Percentiles rank a stretch among this genome's conserved stretches.
These are phyloP conservation scores for Colletotrichum salicis DNA, from an alignment of 2,329 filamentous ascomycete genomes.

Conservation along the genomic window DNA sequence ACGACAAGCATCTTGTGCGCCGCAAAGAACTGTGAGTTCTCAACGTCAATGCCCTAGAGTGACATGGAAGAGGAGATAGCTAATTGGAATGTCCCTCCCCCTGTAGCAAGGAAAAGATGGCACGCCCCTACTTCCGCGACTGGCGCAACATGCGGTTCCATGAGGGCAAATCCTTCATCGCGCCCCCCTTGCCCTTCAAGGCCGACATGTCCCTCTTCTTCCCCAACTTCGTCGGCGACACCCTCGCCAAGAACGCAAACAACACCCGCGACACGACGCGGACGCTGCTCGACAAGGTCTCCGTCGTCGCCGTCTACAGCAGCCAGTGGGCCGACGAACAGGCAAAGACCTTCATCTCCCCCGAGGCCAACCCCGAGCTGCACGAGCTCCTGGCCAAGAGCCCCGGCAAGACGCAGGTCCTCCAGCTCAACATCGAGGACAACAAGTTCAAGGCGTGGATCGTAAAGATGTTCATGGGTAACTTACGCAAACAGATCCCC, in stretches of 20 bases:
- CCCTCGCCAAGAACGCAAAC: conserved; percentile 69
- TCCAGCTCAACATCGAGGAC: conserved; percentile 91
- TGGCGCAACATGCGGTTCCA: conserved; percentile 86
- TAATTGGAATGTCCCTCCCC: not conserved
- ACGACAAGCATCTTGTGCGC: conserved; percentile 82
- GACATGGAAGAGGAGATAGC: not conserved
- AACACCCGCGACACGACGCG: conserved; percentile 77
- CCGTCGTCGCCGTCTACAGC: conserved; percentile 83
- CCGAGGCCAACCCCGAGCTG: conserved; percentile 75
- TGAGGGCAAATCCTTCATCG: conserved; percentile 91
- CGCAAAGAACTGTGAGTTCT: conserved; percentile 76
- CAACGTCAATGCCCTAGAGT: not conserved
- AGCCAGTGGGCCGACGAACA: conserved; percentile 88
- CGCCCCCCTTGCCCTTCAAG: conserved; percentile 86
- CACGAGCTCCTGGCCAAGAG: conserved; percentile 67
- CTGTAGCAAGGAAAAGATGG: conserved; percentile 75
- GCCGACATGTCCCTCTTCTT: conserved; percentile 88
- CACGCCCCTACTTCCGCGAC: conserved; percentile 94
- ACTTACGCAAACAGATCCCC: conserved; percentile 60
- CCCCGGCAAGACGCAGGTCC: conserved; percentile 69
- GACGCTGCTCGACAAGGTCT: conserved; percentile 76
- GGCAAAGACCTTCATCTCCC: conserved; percentile 75
- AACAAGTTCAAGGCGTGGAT: conserved; percentile 75
- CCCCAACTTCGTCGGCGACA: conserved; percentile 87
- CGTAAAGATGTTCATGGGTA: conserved; percentile 65